Percentiles rank a stretch among this genome's conserved stretches.
Evolutionary conservation across 208 protist species (phyloP).

Genomic region (Crithidia bombi): DNA sequence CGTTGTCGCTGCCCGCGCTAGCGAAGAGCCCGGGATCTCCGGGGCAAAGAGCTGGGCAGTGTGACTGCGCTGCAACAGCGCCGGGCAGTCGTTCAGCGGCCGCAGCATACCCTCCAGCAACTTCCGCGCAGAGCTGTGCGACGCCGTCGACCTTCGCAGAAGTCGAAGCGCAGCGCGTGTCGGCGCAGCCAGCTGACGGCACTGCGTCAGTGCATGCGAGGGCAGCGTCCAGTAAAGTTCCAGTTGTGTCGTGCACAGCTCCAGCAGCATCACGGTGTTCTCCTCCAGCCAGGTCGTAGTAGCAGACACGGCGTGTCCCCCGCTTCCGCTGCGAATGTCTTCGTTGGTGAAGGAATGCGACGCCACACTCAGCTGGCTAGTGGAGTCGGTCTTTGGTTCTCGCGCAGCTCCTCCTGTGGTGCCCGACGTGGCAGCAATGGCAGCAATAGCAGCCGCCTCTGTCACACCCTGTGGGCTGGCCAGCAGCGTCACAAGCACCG

Average conservation of each 20-base stretch:
- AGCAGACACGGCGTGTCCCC: neutral
- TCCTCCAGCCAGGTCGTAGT: slow-evolving; percentile 36
- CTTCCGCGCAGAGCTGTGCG: slow-evolving; percentile 16
- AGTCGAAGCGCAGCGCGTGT: slow-evolving; percentile 19
- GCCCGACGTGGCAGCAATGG: slow-evolving; percentile 6
- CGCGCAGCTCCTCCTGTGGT: neutral
- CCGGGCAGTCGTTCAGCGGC: neutral
- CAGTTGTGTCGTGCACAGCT: slow-evolving; percentile 40
- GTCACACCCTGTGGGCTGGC: slow-evolving; percentile 19
- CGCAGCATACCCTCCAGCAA: slow-evolving; percentile 27
- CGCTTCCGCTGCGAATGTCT: neutral
- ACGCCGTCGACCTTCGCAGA: slow-evolving; percentile 12
- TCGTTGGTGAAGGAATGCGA: neutral
- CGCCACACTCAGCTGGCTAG: neutral
- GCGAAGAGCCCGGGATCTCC: neutral
- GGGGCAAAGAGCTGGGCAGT: slow-evolving; percentile 6
- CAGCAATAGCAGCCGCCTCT: slow-evolving; percentile 4
- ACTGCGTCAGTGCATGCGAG: slow-evolving; percentile 28
- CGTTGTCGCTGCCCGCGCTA: neutral
- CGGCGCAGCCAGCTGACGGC: slow-evolving; percentile 19
- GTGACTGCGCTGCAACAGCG: slow-evolving; percentile 12
- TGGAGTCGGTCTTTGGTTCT: neutral
- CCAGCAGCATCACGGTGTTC: slow-evolving; percentile 35
- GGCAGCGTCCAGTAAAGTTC: slow-evolving; percentile 51
- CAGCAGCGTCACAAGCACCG: slow-evolving; percentile 50